Conservation (phyloP, 305 asterid species). For the Galium porrigens region DNA sequence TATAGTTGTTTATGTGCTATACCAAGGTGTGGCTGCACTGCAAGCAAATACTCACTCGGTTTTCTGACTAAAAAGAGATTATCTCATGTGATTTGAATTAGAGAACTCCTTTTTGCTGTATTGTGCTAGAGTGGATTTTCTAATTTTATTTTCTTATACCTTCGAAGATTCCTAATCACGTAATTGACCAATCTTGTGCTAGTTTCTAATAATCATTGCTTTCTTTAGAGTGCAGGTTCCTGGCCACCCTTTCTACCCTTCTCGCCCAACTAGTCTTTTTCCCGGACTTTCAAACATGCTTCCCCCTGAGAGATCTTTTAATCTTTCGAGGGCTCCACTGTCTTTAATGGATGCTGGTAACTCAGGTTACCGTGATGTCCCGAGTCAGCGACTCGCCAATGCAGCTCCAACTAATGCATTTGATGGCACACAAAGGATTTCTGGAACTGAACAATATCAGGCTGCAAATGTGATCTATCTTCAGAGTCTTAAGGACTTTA, state of each 20-base stretch:
- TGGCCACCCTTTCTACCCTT: slow-evolving; percentile 25
- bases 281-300: slow-evolving; percentile 23
- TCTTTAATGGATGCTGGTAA: slow-evolving; percentile 17
- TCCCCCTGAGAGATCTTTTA: slow-evolving; percentile 21
- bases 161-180: not conserved
- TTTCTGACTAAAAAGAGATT: not conserved
- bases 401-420: slow-evolving; percentile 19
- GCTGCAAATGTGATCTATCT: slow-evolving; percentile 43
- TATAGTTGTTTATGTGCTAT: not conserved
- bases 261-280: slow-evolving; percentile 22
- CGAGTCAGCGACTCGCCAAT: slow-evolving; percentile 17
- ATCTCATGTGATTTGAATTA: not conserved
- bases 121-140: not conserved
- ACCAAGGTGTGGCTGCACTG: not conserved
- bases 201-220: not conserved
- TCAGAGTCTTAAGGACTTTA: slow-evolving; percentile 50
- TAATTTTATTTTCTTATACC: not conserved
- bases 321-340: slow-evolving; percentile 26
- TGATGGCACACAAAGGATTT: slow-evolving; percentile 23
- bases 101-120: no score
- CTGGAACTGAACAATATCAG: slow-evolving; percentile 25
- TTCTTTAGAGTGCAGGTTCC: slow-evolving; percentile 42
- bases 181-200: not conserved
- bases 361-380: slow-evolving; percentile 12
- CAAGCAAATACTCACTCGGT: not conserved